Percentiles rank a stretch among this genome's conserved stretches.
Evolutionary conservation across 495 filamentous ascomycete species (phyloP).

Genomic region (Penicillium flavigenum): DNA sequence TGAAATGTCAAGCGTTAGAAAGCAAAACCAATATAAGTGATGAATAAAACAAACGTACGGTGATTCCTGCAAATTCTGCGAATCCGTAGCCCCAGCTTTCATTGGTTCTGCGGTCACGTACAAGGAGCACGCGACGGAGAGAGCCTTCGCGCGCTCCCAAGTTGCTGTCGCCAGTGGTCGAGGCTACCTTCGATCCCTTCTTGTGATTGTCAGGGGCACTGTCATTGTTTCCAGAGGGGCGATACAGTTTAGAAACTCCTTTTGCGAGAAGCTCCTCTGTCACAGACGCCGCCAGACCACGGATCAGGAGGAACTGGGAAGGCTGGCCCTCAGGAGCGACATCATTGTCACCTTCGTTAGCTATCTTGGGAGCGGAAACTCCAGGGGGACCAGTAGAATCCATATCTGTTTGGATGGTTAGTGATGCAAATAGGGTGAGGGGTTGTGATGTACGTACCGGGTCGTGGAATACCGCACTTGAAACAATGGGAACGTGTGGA

Average conservation of each 20-base stretch:
- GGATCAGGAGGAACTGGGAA: slow-evolving; percentile 79
- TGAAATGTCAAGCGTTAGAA: slow-evolving; percentile 35
- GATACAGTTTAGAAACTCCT: slow-evolving; percentile 76
- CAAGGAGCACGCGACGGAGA: slow-evolving; percentile 73
- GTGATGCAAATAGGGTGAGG: neutral
- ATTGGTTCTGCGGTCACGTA: slow-evolving; percentile 70
- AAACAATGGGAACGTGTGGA: slow-evolving; percentile 68
- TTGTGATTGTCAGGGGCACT: slow-evolving; percentile 32
- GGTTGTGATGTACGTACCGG: slow-evolving; percentile 52
- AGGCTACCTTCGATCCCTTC: slow-evolving; percentile 66
- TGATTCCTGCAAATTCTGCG: slow-evolving; percentile 74
- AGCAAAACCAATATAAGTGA: slow-evolving; percentile 1
- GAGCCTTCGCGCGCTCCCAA: slow-evolving; percentile 76
- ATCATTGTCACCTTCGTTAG: slow-evolving; percentile 77
- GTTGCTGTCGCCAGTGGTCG: slow-evolving; percentile 69
- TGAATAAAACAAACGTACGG: slow-evolving; percentile 34
- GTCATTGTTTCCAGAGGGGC: slow-evolving; percentile 38
- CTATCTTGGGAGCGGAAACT: slow-evolving; percentile 38
- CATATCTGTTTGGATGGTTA: slow-evolving; percentile 24
- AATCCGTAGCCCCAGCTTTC: slow-evolving; percentile 89
- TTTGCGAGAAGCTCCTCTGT: slow-evolving; percentile 76
- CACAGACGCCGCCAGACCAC: slow-evolving; percentile 70
- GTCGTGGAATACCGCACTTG: slow-evolving; percentile 68
- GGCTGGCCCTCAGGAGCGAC: slow-evolving; percentile 69
- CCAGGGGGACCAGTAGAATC: slow-evolving; percentile 33